Evolutionary conservation across 345 rosid genomes (phyloP), one percentile per base, ranked within the genome.

Genomic region (Pugionium dolabratum): DNA sequence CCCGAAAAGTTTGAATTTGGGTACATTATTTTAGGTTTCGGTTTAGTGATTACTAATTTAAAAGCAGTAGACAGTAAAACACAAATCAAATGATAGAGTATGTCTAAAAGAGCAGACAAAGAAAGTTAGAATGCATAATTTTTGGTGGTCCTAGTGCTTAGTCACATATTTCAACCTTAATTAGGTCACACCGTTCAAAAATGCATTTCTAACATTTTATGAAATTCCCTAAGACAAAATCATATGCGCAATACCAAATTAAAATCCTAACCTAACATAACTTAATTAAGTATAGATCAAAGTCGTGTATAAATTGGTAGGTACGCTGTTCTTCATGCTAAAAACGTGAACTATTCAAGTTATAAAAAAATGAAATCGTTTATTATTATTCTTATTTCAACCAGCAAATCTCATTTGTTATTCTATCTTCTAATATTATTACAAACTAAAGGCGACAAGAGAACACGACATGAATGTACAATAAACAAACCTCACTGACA

Each of bases 301-400:
- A 9, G 39, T 61, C 1, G 52, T 45, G 27, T 7, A 18, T 10
- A 18, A 18, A 18, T 18, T 26, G 56, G 36, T 70, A 70, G 63
- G 69, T 71, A 36, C 44, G 32, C 18, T 62, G 56, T 54, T 62
- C 34, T 45, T 30, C 75, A 54, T 9, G 46, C 42, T 9, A 62
- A 54, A 71, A 62, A 71, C 75, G 75, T 71, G 75, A 71, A 39
- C 57, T 25, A 39, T 25, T 46, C 49, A 62, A 62, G 62, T 45
- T 34, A 1, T 34, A 34, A 6, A 47, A 28, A 25, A 18, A 10
- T 6, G 8, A 51, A 42, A 9, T 28, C 59, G 9, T 36, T 51
- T 26, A 9, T 11, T 69, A 40, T 9, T 31, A 0, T 39, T 48
- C 45, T 30, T 47, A 18, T 18, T 7, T 10, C 3, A 18, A 10